Percentiles rank a stretch among this genome's conserved stretches.
These are phyloP conservation scores for Ophiosphaerella narmari DNA, from an alignment of 2,329 filamentous ascomycete species.

Conservation along the genomic window DNA sequence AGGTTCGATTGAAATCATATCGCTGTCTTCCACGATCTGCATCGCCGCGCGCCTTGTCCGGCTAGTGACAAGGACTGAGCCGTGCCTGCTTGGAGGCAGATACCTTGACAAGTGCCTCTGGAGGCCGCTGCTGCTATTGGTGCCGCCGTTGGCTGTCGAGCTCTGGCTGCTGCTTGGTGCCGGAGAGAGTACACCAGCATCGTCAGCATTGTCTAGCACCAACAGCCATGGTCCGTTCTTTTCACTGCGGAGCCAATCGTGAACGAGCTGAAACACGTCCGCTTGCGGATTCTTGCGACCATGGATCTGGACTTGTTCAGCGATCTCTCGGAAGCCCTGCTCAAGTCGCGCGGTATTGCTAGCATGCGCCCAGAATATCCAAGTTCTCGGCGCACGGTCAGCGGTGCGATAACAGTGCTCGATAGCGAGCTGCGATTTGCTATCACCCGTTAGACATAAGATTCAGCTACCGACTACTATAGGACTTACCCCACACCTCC, in stretches of 20 bases:
- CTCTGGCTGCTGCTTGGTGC: neutral
- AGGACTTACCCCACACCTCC: neutral
- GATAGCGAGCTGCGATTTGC: conserved; percentile 13
- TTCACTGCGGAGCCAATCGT: neutral
- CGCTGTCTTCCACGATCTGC: conserved; percentile 35
- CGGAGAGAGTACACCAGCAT: neutral
- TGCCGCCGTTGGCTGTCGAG: too few species aligned
- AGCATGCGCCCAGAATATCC: conserved; percentile 3
- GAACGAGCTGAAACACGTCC: too few species aligned
- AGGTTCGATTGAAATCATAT: conserved; percentile 22
- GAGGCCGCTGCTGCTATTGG: too few species aligned
- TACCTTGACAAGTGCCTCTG: neutral
- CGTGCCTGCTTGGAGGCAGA: conserved; percentile 31
- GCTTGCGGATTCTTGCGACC: too few species aligned
- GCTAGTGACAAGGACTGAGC: neutral
- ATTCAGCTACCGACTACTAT: neutral
- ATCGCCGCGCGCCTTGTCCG: neutral
- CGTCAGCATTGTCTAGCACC: conserved; percentile 4
- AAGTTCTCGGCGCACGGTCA: conserved; percentile 3
- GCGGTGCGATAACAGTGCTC: conserved; percentile 5
- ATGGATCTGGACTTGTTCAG: too few species aligned
- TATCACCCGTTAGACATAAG: neutral
- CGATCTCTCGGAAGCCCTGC: too few species aligned
- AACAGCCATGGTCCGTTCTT: conserved; percentile 5
- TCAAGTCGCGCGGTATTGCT: neutral